Evolutionary conservation across 2,329 filamentous ascomycete species (phyloP), one percentile per base, ranked within the genome.

Genomic region (Colletotrichum sansevieriae): DNA sequence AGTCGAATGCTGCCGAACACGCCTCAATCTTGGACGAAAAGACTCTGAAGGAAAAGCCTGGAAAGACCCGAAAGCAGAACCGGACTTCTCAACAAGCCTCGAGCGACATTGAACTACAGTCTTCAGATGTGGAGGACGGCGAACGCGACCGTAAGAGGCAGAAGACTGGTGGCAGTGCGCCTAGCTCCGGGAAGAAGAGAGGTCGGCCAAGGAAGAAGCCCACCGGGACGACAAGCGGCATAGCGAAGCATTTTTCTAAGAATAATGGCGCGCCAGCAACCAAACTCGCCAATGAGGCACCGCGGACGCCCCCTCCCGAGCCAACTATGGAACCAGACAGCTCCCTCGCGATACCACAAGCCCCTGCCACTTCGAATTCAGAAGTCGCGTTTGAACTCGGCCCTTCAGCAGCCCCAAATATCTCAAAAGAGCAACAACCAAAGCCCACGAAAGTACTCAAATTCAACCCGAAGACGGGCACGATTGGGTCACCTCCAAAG

Each of bases 401-500:
- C 3, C 8, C 44, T 33, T 22, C 6, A 13, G 2, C 29, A 10
- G 47, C 35, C n/a, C 33, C 49, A 18, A 47, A 11, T 22, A 13
- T 18, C 13, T 9, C 20, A n/a, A 43, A 56, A 29, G 65, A 63
- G n/a, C 66, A 59, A 9, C 51, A 33, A 41, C 74, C 6, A 75
- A 81, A 52, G 71, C 76, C 3, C 75, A 77, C 56, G 71, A 65
- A 15, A 76, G 76, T 90, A 1, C 76, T 90, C 20, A 84, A 81
- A 69, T 83, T 90, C 72, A 90, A 91, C 70, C 82, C 83, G 1
- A 87, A 84, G 69, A 90, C 88, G 1, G 88, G 88, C 5, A 91
- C 88, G 2, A 84, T 90, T 57, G 87, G 88, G 4, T 88, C 88
- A 4, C 87, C 89, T 0, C 88, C 88, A 0, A 86, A 83, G 55